Evolutionary conservation across 345 rosid species (phyloP).

Genomic region (Euphorbia lathyris): DNA sequence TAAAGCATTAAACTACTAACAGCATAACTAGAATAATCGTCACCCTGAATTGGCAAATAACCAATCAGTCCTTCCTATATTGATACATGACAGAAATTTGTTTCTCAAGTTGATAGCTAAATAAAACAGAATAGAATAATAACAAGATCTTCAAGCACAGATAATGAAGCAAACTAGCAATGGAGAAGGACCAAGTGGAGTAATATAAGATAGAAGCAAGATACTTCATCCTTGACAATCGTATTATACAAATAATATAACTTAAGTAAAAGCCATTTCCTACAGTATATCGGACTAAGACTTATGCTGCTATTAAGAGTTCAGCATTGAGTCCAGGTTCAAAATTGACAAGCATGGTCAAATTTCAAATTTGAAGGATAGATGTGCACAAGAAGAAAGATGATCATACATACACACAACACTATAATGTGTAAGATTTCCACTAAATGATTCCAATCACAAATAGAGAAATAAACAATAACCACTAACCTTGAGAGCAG

Average conservation of each 20-base stretch:
- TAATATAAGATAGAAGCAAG: background rate
- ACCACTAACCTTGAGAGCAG: conserved; percentile 30
- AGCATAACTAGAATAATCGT: too few species aligned
- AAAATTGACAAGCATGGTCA: background rate
- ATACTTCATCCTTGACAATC: background rate
- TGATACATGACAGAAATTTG: too few species aligned
- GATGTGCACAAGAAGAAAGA: background rate
- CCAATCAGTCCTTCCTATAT: too few species aligned
- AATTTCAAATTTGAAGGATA: background rate
- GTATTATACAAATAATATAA: too few species aligned
- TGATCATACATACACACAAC: background rate
- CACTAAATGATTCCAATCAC: background rate
- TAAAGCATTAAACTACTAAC: too few species aligned
- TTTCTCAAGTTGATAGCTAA: background rate
- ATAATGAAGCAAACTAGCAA: background rate
- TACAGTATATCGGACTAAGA: background rate
- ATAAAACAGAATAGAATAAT: too few species aligned
- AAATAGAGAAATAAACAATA: conserved; percentile 4
- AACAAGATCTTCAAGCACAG: background rate
- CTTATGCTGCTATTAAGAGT: background rate
- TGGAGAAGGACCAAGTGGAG: background rate
- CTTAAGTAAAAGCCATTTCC: background rate
- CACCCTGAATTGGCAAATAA: too few species aligned
- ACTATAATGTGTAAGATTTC: background rate
- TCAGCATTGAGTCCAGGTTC: background rate